Percentiles rank a stretch among this genome's conserved stretches.
Evolutionary conservation across 495 filamentous ascomycete species (phyloP).

Genomic region (Podospora pseudocomata): DNA sequence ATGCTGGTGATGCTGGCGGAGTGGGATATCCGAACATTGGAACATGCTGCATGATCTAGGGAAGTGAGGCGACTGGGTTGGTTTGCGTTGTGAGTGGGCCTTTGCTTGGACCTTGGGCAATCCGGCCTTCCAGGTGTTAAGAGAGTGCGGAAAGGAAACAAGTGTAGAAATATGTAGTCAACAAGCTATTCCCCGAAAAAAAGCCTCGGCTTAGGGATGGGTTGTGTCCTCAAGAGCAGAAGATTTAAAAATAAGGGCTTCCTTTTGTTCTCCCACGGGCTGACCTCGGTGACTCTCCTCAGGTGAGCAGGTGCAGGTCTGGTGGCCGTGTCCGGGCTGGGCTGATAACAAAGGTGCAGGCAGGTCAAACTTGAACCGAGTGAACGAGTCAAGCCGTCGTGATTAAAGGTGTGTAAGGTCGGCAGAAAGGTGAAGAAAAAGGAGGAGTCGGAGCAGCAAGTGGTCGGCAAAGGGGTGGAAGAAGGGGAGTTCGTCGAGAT

Average conservation of each 20-base stretch:
- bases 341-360: conserved; percentile 12
- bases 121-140: conserved; percentile 13
- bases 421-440: conserved; percentile 20
- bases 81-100: conserved; percentile 8
- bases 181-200: conserved; percentile 12
- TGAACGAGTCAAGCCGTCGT: conserved; percentile 35
- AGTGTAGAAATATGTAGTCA: conserved; percentile 14
- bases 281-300: conserved; percentile 12
- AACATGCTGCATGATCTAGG: conserved; percentile 52
- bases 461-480: conserved; percentile 10
- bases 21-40: conserved; percentile 52
- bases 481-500: conserved; percentile 16
- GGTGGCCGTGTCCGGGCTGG: conserved; percentile 11
- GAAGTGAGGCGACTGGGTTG: background rate
- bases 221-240: conserved; percentile 14
- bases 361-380: conserved; percentile 30
- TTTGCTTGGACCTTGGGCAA: conserved; percentile 13
- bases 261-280: conserved; percentile 19
- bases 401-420: conserved; percentile 15
- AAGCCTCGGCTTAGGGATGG: conserved; percentile 13
- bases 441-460: conserved; percentile 12
- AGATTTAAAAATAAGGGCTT: conserved; percentile 1
- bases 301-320: background rate
- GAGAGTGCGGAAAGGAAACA: conserved; percentile 16
- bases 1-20: conserved; percentile 49